Evolutionary conservation across 164 flowering plant species (phyloP).

Genomic region (Nymphaea thermarum): DNA sequence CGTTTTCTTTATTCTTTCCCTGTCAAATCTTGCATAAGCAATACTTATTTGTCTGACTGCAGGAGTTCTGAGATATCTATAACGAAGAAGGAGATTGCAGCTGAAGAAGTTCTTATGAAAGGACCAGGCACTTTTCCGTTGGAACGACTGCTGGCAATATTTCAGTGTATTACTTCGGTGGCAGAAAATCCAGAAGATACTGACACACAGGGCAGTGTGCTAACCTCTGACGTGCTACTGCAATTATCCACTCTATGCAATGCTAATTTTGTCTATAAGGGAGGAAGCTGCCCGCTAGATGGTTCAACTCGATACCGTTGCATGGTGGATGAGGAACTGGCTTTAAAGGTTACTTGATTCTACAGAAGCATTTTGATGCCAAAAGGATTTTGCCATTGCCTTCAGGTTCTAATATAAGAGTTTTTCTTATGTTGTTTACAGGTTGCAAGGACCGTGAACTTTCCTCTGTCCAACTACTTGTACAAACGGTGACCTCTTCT

Average conservation of each 20-base stretch:
- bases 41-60: neutral
- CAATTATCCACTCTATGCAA: conserved; percentile 89
- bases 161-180: conserved; percentile 75
- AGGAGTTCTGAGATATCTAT: conserved; percentile 58
- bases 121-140: conserved; percentile 94
- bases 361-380: neutral
- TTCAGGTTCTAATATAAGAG: neutral
- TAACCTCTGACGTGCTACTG: conserved; percentile 80
- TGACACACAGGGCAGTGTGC: conserved; percentile 26
- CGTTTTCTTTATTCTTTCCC: neutral
- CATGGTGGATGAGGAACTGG: conserved; percentile 66
- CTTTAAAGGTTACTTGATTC: conserved; percentile 44
- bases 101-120: conserved; percentile 66
- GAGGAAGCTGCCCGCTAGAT: conserved; percentile 86
- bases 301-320: conserved; percentile 76
- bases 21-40: no score
- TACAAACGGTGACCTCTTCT: conserved; percentile 35
- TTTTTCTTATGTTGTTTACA: conserved; percentile 13
- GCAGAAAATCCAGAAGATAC: conserved; percentile 36
- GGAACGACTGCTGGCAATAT: conserved; percentile 89
- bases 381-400: neutral
- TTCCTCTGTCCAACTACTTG: conserved; percentile 74
- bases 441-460: conserved; percentile 90
- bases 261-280: conserved; percentile 78
- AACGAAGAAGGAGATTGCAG: conserved; percentile 59